Evolutionary conservation across 768 basidiomycete genomes (phyloP).

Genomic region (Leccinum arenicola): DNA sequence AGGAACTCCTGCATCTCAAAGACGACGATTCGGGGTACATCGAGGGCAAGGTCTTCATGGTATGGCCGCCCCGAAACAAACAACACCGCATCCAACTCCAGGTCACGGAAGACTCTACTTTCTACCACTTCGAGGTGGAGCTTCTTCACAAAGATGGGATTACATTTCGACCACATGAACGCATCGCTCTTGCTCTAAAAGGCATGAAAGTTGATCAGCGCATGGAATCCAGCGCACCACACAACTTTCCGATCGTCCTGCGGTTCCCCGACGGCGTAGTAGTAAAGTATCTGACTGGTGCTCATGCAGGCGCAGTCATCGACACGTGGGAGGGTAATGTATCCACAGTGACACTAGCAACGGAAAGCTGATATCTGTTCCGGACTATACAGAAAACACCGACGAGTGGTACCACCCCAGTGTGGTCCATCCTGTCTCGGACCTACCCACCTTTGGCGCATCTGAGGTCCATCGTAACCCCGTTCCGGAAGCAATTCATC

Average conservation of each 20-base stretch:
- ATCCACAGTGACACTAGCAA: not conserved
- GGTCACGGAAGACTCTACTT: slow-evolving; percentile 10
- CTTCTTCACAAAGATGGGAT: slow-evolving; percentile 36
- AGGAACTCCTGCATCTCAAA: slow-evolving; percentile 32
- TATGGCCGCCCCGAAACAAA: slow-evolving; percentile 35
- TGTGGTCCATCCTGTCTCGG: slow-evolving; percentile 11
- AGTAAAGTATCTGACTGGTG: slow-evolving; percentile 36
- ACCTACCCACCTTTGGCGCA: slow-evolving; percentile 8
- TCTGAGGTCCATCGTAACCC: not conserved
- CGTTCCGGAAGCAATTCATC: not conserved
- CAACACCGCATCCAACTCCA: slow-evolving; percentile 33
- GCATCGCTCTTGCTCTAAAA: slow-evolving; percentile 46
- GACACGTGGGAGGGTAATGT: slow-evolving; percentile 42
- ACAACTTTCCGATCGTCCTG: slow-evolving; percentile 40
- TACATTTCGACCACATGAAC: slow-evolving; percentile 40
- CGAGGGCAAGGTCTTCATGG: slow-evolving; percentile 43
- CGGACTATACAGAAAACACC: slow-evolving; percentile 9
- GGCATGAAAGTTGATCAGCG: slow-evolving; percentile 37
- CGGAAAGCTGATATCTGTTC: not conserved
- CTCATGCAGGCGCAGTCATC: slow-evolving; percentile 29
- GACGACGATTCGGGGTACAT: slow-evolving; percentile 39
- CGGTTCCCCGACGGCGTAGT: slow-evolving; percentile 42
- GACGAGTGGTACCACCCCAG: slow-evolving; percentile 29
- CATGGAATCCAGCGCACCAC: slow-evolving; percentile 25
- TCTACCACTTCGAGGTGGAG: slow-evolving; percentile 38